Evolutionary conservation across 441 rosid genomes (phyloP).

Genomic region (Pelargonium fulgidum): DNA sequence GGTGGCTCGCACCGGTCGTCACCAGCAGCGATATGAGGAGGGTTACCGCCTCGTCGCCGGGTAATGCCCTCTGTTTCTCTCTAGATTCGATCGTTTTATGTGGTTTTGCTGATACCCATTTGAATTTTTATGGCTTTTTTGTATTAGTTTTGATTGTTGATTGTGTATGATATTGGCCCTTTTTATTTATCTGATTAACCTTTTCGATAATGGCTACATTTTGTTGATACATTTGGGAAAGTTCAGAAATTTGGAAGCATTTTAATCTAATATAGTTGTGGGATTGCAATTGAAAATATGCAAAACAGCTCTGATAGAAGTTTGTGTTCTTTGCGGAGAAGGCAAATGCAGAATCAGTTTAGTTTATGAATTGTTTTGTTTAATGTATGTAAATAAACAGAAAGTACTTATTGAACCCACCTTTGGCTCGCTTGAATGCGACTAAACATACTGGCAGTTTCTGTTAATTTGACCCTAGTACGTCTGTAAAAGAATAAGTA

Average conservation of each 20-base stretch:
- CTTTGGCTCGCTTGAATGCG: too few relatives aligned
- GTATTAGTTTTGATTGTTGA: neutral
- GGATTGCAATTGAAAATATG: too few relatives aligned
- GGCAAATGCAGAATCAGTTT: too few relatives aligned
- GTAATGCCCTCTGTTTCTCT: slow-evolving; percentile 9
- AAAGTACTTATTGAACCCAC: too few relatives aligned
- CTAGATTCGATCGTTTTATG: neutral
- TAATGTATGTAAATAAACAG: too few relatives aligned
- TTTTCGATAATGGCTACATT: neutral
- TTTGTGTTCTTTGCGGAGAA: too few relatives aligned
- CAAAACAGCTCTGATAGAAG: too few relatives aligned
- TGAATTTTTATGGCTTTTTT: neutral
- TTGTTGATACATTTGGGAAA: neutral
- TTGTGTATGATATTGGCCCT: neutral
- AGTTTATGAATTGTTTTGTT: too few relatives aligned
- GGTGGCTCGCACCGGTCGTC: slow-evolving; percentile 25
- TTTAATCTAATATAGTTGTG: neutral
- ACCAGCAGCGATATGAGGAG: slow-evolving; percentile 20
- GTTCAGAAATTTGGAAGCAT: neutral
- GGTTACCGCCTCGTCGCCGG: slow-evolving; percentile 24
- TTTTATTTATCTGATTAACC: neutral
- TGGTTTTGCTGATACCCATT: neutral
- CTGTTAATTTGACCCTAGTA: too few relatives aligned
- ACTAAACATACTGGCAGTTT: too few relatives aligned
- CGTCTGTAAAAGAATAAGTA: too few relatives aligned